A percentile compares a stretch with the other conserved stretches of the same genome.
phyloP scores from a whole-genome alignment of 176 grass and related monocot species.

The Zoysia pacifica region DNA sequence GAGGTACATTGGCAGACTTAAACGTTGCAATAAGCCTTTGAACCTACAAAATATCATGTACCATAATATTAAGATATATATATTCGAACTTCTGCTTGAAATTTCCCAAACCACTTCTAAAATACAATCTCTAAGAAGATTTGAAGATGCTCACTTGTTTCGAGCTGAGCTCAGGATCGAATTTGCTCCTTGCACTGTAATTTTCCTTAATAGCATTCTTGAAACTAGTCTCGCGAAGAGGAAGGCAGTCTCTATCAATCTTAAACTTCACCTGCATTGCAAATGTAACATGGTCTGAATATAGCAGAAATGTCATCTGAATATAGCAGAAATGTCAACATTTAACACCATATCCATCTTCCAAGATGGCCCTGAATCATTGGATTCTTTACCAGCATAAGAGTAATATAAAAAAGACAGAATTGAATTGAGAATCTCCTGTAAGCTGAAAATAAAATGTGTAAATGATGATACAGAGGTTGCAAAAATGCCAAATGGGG shows the following conservation, averaged over 20 bases:
- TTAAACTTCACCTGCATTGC: slow-evolving; percentile 65
- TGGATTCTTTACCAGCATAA: not conserved
- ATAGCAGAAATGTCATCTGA: slow-evolving; percentile 14
- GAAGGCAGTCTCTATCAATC: slow-evolving; percentile 65
- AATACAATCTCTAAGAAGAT: slow-evolving; percentile 7
- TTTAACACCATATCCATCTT: not conserved
- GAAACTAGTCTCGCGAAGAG: slow-evolving; percentile 61
- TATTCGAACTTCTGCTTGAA: slow-evolving; percentile 9
- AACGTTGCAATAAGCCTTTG: slow-evolving; percentile 54
- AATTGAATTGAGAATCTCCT: slow-evolving; percentile 9
- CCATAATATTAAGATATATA: slow-evolving; percentile 30
- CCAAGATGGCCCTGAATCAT: not conserved
- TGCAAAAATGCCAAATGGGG: too few species aligned
- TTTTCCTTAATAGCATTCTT: slow-evolving; percentile 78
- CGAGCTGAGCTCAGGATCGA: slow-evolving; percentile 58
- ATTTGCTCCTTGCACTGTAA: slow-evolving; percentile 59
- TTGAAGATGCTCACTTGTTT: slow-evolving; percentile 51
- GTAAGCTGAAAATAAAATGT: not conserved
- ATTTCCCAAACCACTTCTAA: slow-evolving; percentile 1
- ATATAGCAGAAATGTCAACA: too few species aligned
- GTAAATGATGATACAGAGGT: not conserved
- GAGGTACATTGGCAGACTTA: slow-evolving; percentile 34
- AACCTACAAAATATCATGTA: slow-evolving; percentile 49
- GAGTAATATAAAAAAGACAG: not conserved
- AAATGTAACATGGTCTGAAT: slow-evolving; percentile 13